These are phyloP conservation scores for Phaeosphaeria sp. DNA, from an alignment of 2,329 filamentous ascomycete species.

Conservation along the genomic window DNA sequence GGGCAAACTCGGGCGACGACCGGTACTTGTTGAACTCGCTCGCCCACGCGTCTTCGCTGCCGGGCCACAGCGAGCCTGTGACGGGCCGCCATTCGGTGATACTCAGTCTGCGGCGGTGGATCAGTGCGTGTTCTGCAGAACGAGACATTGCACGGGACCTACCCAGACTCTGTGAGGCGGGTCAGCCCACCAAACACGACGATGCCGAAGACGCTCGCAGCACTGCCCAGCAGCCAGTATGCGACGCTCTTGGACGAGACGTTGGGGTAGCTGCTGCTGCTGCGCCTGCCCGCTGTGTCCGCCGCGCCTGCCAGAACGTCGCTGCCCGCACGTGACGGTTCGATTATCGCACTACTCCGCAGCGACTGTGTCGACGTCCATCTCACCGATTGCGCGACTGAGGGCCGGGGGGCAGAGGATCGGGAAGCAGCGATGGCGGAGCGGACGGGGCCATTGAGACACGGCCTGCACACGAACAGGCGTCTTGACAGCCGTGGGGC, in stretches of 20 bases:
- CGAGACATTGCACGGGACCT: constrained; percentile 35
- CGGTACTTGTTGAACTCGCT: constrained; percentile 93
- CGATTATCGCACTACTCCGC: constrained; percentile 29
- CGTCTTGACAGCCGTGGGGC: constrained; percentile 47
- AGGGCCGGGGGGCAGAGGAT: constrained; percentile 26
- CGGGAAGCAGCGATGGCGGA: constrained; percentile 23
- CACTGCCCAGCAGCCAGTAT: constrained; percentile 92
- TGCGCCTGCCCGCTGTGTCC: constrained; percentile 4
- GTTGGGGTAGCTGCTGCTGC: constrained; percentile 58
- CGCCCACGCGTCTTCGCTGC: constrained; percentile 82
- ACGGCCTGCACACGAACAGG: constrained; percentile 44
- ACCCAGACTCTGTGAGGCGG: constrained; percentile 94
- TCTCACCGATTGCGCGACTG: constrained; percentile 39
- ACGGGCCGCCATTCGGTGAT: constrained; percentile 99
- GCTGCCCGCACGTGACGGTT: constrained; percentile 18
- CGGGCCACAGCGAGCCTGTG: constrained; percentile 86
- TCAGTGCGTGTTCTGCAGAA: constrained; percentile 16
- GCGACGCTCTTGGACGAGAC: constrained; percentile 78
- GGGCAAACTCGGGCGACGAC: constrained; percentile 88
- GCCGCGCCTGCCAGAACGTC: constrained; percentile 17
- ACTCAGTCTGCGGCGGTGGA: constrained; percentile 74
- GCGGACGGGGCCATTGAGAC: constrained; percentile 37
- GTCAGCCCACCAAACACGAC: constrained; percentile 95
- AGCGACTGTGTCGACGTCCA: constrained; percentile 44
- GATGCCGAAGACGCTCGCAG: constrained; percentile 93